These are phyloP conservation scores for Mytilinidion resinicola DNA, from an alignment of 495 filamentous ascomycete species.

Conservation along the genomic window DNA sequence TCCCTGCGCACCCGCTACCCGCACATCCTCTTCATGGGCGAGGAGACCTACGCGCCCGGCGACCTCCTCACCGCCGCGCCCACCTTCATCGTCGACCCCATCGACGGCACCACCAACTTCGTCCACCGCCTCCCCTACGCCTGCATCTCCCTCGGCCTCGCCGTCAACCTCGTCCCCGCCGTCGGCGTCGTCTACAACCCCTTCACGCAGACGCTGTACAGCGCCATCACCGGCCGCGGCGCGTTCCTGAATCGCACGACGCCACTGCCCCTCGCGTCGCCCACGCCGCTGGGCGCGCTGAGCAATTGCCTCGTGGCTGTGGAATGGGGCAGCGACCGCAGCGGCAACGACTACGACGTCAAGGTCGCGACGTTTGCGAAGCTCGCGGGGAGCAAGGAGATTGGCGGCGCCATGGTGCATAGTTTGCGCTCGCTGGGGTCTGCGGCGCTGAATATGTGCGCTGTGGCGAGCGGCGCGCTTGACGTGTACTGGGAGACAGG, in stretches of 20 bases:
- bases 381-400: constrained; percentile 52
- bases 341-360: constrained; percentile 67
- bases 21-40: constrained; percentile 41
- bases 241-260: constrained; percentile 51
- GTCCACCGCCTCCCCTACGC: constrained; percentile 74
- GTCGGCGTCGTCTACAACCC: constrained; percentile 87
- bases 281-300: constrained; percentile 50
- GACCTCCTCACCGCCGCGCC: constrained; percentile 58
- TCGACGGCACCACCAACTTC: constrained; percentile 88
- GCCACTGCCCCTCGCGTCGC: constrained; percentile 47
- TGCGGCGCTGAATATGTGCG: constrained; percentile 78
- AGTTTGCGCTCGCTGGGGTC: constrained; percentile 66
- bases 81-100: constrained; percentile 85
- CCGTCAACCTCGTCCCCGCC: constrained; percentile 52
- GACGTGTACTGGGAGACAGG: constrained; percentile 93
- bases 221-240: constrained; percentile 62
- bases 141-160: constrained; percentile 76
- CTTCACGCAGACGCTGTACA: constrained; percentile 61
- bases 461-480: constrained; percentile 69
- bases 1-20: constrained; percentile 61
- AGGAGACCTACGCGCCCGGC: constrained; percentile 70
- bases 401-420: constrained; percentile 82
- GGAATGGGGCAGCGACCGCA: constrained; percentile 74
- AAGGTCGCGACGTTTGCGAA: constrained; percentile 64
- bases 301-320: constrained; percentile 58